Percentiles rank a stretch among this genome's conserved stretches.
Evolutionary conservation across 768 basidiomycete genomes (phyloP).

Genomic region (Pleurotus platypus): DNA sequence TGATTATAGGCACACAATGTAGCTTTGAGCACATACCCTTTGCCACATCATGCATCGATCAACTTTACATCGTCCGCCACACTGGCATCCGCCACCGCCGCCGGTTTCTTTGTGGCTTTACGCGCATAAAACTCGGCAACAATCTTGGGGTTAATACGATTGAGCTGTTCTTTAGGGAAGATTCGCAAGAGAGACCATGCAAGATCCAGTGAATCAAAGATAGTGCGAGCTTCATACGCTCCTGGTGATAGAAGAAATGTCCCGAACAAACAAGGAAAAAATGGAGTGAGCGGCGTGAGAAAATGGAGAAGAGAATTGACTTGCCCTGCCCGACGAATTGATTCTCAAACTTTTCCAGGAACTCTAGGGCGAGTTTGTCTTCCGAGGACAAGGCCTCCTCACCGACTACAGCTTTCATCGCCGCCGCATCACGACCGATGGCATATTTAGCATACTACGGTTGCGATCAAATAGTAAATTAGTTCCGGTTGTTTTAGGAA

Average conservation of each 20-base stretch:
- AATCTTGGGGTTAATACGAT: slow-evolving; percentile 97
- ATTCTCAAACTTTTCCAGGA: slow-evolving; percentile 96
- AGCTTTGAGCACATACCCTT: slow-evolving; percentile 6
- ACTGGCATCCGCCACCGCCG: slow-evolving; percentile 41
- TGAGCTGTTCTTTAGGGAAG: slow-evolving; percentile 98
- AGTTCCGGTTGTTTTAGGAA: slow-evolving; percentile 10
- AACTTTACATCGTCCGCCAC: slow-evolving; percentile 50
- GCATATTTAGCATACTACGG: slow-evolving; percentile 94
- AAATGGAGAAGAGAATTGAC: slow-evolving; percentile 19
- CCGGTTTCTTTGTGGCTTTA: slow-evolving; percentile 66
- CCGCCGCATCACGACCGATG: slow-evolving; percentile 92
- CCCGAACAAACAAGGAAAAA: not conserved
- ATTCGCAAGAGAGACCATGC: slow-evolving; percentile 96
- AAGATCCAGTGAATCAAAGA: slow-evolving; percentile 96
- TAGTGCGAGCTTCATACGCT: slow-evolving; percentile 90
- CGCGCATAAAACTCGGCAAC: slow-evolving; percentile 90
- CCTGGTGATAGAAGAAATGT: slow-evolving; percentile 39
- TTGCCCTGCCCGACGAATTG: slow-evolving; percentile 95
- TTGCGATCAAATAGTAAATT: slow-evolving; percentile 8
- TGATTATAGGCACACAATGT: not conserved
- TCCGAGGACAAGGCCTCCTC: slow-evolving; percentile 94
- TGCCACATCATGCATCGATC: slow-evolving; percentile 53
- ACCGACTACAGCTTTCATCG: slow-evolving; percentile 99
- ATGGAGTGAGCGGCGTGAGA: not conserved
- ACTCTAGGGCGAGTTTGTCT: slow-evolving; percentile 96